Conservation (phyloP, 805 yeast species). For the Wickerhamomyces tratensis region DNA sequence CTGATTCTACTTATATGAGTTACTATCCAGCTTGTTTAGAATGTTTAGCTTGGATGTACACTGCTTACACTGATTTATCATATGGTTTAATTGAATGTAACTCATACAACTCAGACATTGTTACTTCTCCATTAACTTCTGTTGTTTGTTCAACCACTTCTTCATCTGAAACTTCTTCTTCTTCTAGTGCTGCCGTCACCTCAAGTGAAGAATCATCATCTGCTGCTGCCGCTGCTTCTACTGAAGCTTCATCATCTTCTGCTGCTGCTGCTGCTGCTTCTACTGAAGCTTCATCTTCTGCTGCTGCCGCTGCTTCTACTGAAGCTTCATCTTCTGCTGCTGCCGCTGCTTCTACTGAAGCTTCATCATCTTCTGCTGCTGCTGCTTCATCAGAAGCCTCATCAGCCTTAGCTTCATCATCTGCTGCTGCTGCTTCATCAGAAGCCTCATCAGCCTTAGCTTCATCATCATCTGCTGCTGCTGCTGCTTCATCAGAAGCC, state of each 20-base stretch:
- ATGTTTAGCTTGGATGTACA: conserved; percentile 29
- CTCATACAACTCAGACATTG: conserved; percentile 3
- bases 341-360: no score
- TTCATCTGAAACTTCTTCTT: not conserved
- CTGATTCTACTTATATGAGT: conserved; percentile 16
- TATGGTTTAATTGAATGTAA: conserved; percentile 2
- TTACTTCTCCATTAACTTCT: conserved; percentile 16
- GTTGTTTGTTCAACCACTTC: conserved; percentile 19
- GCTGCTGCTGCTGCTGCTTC: no score
- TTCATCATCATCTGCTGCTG: no score
- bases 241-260: no score
- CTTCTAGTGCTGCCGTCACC: not conserved
- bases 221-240: not conserved
- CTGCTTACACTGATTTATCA: conserved; percentile 10
- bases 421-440: not conserved
- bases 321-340: no score
- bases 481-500: no score
- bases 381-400: conserved; percentile 1
- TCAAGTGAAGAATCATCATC: not conserved
- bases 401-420: not conserved
- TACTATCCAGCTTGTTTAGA: conserved; percentile 24
- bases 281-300: no score
- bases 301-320: no score
- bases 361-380: not conserved
- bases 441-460: no score